Conservation (phyloP, 1,139 yeast genomes). For the Hemisphaericaspora xylanilytica region DNA sequence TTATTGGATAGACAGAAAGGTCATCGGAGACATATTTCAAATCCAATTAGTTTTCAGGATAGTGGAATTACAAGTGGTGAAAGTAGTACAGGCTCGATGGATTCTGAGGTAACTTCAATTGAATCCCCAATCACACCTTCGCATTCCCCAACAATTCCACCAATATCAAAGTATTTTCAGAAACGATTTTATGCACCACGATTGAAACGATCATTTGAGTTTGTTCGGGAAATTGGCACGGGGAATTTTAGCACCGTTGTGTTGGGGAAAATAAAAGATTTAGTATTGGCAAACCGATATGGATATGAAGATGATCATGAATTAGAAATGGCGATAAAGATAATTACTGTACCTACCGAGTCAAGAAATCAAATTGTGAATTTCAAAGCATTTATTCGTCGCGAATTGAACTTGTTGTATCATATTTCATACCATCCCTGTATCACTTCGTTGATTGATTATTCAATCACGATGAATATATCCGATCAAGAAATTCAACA, state of each 20-base stretch:
- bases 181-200: slow-evolving; percentile 16
- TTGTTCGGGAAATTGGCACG: slow-evolving; percentile 42
- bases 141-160: slow-evolving; percentile 9
- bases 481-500: slow-evolving; percentile 21
- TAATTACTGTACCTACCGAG: slow-evolving; percentile 35
- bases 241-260: slow-evolving; percentile 64
- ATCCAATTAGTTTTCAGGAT: slow-evolving; percentile 19
- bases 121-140: slow-evolving; percentile 14
- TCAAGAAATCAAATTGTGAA: slow-evolving; percentile 27
- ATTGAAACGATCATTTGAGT: slow-evolving; percentile 19
- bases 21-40: slow-evolving; percentile 23
- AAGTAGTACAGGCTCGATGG: slow-evolving; percentile 3
- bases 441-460: slow-evolving; percentile 37
- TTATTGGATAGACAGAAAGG: slow-evolving; percentile 14
- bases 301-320: slow-evolving; percentile 12
- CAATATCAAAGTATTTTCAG: slow-evolving; percentile 12
- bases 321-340: slow-evolving; percentile 39
- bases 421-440: slow-evolving; percentile 46
- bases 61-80: slow-evolving; percentile 8
- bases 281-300: slow-evolving; percentile 11
- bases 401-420: slow-evolving; percentile 71
- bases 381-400: slow-evolving; percentile 64
- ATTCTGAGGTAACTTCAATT: not conserved
- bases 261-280: slow-evolving; percentile 28
- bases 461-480: slow-evolving; percentile 25